phyloP scores from a whole-genome alignment of 176 grass and related monocot genomes.

The Themeda triandra region DNA sequence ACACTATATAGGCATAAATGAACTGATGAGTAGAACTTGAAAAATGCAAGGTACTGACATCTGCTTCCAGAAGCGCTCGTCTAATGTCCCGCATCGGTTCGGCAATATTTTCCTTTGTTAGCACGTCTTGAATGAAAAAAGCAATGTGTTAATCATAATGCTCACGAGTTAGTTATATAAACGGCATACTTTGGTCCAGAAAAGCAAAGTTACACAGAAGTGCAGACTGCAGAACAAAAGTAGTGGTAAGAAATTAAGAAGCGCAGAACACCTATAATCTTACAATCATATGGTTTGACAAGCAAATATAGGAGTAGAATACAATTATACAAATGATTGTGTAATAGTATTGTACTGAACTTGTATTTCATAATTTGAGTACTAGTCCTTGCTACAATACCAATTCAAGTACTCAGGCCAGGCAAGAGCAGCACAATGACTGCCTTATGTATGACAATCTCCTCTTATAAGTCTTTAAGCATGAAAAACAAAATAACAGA shows the following conservation, averaged over 20 bases:
- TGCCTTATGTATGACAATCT: background rate
- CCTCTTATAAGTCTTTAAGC: background rate
- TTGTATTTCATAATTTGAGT: background rate
- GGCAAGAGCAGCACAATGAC: background rate
- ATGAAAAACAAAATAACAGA: background rate
- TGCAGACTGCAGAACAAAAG: background rate
- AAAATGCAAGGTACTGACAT: slow-evolving; percentile 42
- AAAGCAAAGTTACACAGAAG: background rate
- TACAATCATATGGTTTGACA: background rate
- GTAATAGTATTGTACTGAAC: background rate
- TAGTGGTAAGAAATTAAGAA: background rate
- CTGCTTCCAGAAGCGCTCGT: slow-evolving; percentile 93
- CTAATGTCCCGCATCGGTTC: slow-evolving; percentile 99
- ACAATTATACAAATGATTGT: background rate
- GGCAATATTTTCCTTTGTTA: slow-evolving; percentile 88
- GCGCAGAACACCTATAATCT: background rate
- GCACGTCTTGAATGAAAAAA: slow-evolving; percentile 42
- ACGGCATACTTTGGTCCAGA: background rate
- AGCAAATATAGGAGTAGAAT: background rate
- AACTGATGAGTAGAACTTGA: background rate
- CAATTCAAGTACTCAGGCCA: too few relatives aligned
- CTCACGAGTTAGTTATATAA: background rate
- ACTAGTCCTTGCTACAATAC: background rate
- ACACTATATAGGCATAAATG: background rate
- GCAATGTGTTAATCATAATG: background rate